phyloP scores from a whole-genome alignment of 176 grass and related monocot species.

The Oryza australiensis region DNA sequence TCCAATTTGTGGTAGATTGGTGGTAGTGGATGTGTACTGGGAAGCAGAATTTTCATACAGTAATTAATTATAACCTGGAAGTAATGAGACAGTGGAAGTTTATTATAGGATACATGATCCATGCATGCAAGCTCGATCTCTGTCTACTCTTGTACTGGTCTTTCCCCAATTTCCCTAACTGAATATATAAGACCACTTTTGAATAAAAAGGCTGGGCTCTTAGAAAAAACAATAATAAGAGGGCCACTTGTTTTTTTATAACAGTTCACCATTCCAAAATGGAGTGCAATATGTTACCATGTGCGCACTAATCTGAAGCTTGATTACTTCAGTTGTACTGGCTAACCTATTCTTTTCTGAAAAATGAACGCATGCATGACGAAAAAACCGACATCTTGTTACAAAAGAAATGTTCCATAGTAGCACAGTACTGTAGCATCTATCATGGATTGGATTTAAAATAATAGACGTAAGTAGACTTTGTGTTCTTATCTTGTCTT shows the following conservation, averaged over 20 bases:
- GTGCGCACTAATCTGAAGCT: background rate
- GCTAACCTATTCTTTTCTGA: background rate
- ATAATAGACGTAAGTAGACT: slow-evolving; percentile 14
- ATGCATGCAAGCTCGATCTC: background rate
- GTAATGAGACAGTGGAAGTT: background rate
- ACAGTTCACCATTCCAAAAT: slow-evolving; percentile 11
- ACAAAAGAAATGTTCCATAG: background rate
- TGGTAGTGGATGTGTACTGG: background rate
- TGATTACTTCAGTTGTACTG: background rate
- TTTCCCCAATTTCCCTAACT: background rate
- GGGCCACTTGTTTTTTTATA: background rate
- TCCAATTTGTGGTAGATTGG: background rate
- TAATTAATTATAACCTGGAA: background rate
- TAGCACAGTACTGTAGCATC: slow-evolving; percentile 1
- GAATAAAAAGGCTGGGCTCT: background rate
- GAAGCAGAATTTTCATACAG: slow-evolving; percentile 1
- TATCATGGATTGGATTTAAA: background rate
- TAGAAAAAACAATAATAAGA: background rate
- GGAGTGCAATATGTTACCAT: background rate
- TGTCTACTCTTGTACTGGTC: background rate
- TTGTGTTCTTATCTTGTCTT: slow-evolving; percentile 31
- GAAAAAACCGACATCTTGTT: background rate
- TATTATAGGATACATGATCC: slow-evolving; percentile 1
- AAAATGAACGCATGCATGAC: background rate
- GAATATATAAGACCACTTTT: background rate